Base-by-base conservation (phyloP, 2,329 filamentous ascomycete species). In the Scedosporium minutisporum region DNA sequence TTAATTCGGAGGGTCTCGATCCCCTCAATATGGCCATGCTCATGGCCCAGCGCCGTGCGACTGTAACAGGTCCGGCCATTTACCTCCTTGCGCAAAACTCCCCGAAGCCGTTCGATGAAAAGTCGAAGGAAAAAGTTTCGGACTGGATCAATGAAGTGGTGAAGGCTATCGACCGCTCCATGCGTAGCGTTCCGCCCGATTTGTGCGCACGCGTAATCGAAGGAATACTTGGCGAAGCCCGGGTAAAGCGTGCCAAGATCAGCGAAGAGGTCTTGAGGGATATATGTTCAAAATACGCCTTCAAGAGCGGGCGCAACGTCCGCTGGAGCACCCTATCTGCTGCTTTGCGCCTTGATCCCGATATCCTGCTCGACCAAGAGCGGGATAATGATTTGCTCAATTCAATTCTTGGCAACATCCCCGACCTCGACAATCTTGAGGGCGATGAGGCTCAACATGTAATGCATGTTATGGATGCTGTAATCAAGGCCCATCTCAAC, bases 261-360 rank as follows among this genome's bases (percentile, higher is more conserved):
- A 73, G 77, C 4, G 67, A 74, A 2, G 69, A 73, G 0, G 76
- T 77, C 33, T 70, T 83, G 3, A 76, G 77, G 9, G 65, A 65
- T 1, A 69, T 81, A 16, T 82, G 78, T 61, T 75, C 70, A 53
- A 67, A 73, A 2, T 80, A 80, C 65, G 80, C 74, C 0, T 64
- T 81, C 2, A 65, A 68, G 1, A 62, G 66, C 7, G 66, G 71
- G 33, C 12, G 12, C 3, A 67, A 61, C 4, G 75, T 73, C 3
- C 74, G 80, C 57, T 82, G 81, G 79, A 64, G 64, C 0, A 67
- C 82, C 9, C 66, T 80, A 6, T 76, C 73, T 14, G 71, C 70
- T 12, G 67, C 78, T 27, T 74, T 78, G 1, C 70, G 71, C 6
- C 78, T 80, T 55, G 80, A 83, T 44, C 73, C 78, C 0, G 80